These are phyloP conservation scores for Ganoderma meredithae DNA, from an alignment of 1,284 basidiomycete species.

Conservation along the genomic window DNA sequence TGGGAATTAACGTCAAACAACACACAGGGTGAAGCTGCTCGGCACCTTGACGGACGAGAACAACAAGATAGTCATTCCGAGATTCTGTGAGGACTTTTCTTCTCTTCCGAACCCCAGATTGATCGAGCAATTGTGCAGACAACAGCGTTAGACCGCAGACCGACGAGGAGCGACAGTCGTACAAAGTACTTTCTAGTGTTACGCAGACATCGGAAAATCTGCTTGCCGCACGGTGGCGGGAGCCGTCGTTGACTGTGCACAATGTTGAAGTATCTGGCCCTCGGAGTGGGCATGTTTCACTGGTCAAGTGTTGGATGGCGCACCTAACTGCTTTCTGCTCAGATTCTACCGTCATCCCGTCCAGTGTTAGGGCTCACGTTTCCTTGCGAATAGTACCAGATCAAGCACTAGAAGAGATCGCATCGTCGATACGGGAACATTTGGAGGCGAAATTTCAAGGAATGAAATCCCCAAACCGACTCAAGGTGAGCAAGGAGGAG, in stretches of 20 bases:
- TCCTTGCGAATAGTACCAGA: slow-evolving; percentile 95
- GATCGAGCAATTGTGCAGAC: slow-evolving; percentile 54
- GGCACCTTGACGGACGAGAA: slow-evolving; percentile 71
- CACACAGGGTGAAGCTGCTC: slow-evolving; percentile 78
- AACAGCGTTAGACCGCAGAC: slow-evolving; percentile 75
- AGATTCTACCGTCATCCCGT: slow-evolving; percentile 91
- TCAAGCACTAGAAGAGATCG: slow-evolving; percentile 81
- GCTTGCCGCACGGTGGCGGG: slow-evolving; percentile 81
- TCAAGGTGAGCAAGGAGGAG: slow-evolving; percentile 57
- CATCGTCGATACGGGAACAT: slow-evolving; percentile 65
- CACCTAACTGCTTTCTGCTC: slow-evolving; percentile 1
- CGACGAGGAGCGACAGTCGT: slow-evolving; percentile 71
- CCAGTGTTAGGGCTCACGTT: slow-evolving; percentile 80
- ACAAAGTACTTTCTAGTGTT: slow-evolving; percentile 71
- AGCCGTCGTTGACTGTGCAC: slow-evolving; percentile 79
- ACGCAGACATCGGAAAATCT: slow-evolving; percentile 72
- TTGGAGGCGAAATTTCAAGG: slow-evolving; percentile 67
- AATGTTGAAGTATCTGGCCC: slow-evolving; percentile 78
- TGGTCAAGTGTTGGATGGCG: not conserved
- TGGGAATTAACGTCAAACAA: not conserved
- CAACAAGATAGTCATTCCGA: slow-evolving; percentile 74
- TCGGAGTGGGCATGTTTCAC: slow-evolving; percentile 53
- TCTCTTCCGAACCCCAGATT: slow-evolving; percentile 13
- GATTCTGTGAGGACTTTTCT: slow-evolving; percentile 75
- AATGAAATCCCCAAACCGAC: slow-evolving; percentile 73